Percentiles rank a stretch among this genome's conserved stretches.
Evolutionary conservation across 2,329 filamentous ascomycete genomes (phyloP).

Genomic region (Ceratocystis albifundus): DNA sequence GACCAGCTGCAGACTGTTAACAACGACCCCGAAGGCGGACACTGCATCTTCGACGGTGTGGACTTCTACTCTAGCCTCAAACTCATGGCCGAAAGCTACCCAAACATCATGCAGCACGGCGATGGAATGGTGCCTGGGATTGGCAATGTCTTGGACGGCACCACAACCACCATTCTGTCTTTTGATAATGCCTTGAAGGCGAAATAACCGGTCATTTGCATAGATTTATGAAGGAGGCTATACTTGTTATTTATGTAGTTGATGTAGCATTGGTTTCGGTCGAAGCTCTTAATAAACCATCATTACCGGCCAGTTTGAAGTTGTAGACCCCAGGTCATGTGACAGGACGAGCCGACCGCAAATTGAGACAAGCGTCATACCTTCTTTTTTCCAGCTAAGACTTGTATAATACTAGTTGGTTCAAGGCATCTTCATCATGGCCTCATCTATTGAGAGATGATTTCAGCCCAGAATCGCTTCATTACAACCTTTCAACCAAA

Average conservation of each 20-base stretch:
- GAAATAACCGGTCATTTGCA: not conserved
- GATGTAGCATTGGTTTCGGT: not conserved
- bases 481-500: not conserved
- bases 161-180: constrained; percentile 10
- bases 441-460: not conserved
- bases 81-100: constrained; percentile 43
- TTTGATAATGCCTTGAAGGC: not conserved
- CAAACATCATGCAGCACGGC: constrained; percentile 39
- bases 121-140: constrained; percentile 40
- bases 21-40: constrained; percentile 43
- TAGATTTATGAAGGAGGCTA: not conserved
- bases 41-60: constrained; percentile 47
- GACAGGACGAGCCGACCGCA: no score
- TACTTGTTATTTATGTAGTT: not conserved
- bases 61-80: constrained; percentile 46
- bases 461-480: not conserved
- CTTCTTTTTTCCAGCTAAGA: no score
- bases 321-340: no score
- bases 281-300: not conserved
- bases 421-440: not conserved
- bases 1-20: constrained; percentile 46
- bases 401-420: no score
- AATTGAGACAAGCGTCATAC: no score
- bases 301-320: no score
- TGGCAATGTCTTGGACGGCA: constrained; percentile 37